phyloP scores from a whole-genome alignment of 2,329 filamentous ascomycete genomes.

The Sporothrix brasiliensis region DNA sequence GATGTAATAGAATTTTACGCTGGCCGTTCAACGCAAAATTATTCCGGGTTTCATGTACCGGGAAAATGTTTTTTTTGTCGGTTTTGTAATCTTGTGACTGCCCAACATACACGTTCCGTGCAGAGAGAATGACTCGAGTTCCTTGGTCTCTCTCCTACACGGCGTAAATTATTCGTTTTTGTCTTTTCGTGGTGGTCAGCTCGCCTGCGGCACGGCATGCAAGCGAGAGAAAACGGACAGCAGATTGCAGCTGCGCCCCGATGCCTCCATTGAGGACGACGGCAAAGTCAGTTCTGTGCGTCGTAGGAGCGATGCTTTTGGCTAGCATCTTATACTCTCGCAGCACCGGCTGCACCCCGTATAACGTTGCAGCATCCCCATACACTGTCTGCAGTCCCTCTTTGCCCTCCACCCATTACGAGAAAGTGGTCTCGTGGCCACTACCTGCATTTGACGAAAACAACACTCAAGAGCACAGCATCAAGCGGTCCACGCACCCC shows the following conservation, averaged over 20 bases:
- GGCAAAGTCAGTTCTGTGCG: too few species aligned
- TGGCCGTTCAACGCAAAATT: not conserved
- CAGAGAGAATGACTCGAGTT: not conserved
- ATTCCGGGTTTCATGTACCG: not conserved
- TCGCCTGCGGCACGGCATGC: slow-evolving; percentile 22
- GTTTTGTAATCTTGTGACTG: not conserved
- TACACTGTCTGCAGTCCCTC: not conserved
- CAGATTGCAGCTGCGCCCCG: slow-evolving; percentile 19
- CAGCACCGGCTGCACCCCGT: too few species aligned
- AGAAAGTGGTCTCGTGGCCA: slow-evolving; percentile 29
- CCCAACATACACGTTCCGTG: not conserved
- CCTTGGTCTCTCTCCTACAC: not conserved
- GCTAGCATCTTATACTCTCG: too few species aligned
- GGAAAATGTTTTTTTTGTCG: not conserved
- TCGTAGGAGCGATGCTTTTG: not conserved
- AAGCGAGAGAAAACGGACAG: slow-evolving; percentile 5
- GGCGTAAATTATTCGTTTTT: too few species aligned
- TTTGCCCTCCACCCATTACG: not conserved
- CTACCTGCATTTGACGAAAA: slow-evolving; percentile 21
- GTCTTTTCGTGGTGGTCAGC: slow-evolving; percentile 1
- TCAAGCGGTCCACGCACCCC: not conserved
- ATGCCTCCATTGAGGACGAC: not conserved
- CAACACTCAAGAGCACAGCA: not conserved
- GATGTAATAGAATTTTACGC: not conserved
- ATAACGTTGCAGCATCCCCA: not conserved